Conservation (phyloP, 2,329 filamentous ascomycete species). For the Colletotrichum orbiculare region DNA sequence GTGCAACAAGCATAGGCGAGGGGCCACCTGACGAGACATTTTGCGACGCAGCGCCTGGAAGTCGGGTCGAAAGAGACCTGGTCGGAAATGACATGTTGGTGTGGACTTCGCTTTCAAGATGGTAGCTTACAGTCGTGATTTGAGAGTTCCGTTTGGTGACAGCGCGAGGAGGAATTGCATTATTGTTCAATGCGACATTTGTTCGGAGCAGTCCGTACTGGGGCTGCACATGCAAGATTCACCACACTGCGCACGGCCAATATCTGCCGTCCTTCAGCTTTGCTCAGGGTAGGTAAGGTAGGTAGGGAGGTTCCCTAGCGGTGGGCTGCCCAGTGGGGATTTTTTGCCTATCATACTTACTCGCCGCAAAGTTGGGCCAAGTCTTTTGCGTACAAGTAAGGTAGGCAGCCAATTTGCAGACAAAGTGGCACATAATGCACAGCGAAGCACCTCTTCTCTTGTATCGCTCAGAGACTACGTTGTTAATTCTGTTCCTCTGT, state of each 20-base stretch:
- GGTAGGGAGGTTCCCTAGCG: not conserved
- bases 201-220: not conserved
- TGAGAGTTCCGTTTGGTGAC: too few relatives aligned
- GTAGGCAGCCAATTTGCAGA: too few relatives aligned
- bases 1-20: conserved; percentile 76
- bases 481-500: too few relatives aligned
- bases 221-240: conserved; percentile 26
- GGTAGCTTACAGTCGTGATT: too few relatives aligned
- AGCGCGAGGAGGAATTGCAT: not conserved
- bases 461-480: too few relatives aligned
- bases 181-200: conserved; percentile 4
- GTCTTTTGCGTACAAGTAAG: too few relatives aligned
- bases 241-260: not conserved
- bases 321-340: conserved; percentile 6
- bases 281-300: not conserved
- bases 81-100: conserved; percentile 66
- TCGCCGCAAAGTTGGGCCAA: too few relatives aligned
- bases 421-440: too few relatives aligned
- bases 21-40: conserved; percentile 64
- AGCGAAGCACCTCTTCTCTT: too few relatives aligned
- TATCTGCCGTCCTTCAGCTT: not conserved
- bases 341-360: not conserved
- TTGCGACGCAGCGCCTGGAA: conserved; percentile 70
- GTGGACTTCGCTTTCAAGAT: not conserved
- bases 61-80: conserved; percentile 71